These are phyloP conservation scores for Pneumocystis canis DNA, from an alignment of 1,139 yeast genomes.

Conservation along the genomic window DNA sequence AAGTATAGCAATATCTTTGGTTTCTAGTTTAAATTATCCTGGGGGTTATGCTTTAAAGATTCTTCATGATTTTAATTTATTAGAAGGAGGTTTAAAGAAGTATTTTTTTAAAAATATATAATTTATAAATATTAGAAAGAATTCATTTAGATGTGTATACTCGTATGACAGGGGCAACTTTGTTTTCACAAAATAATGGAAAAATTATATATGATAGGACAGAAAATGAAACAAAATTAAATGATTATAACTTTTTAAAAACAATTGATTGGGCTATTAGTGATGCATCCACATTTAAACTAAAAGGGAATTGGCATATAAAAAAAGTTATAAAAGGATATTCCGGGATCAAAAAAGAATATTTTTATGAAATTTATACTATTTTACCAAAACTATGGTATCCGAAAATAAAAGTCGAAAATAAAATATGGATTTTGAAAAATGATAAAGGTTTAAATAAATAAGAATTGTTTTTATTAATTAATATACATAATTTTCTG, in stretches of 20 bases:
- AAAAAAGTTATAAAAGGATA: slow-evolving; percentile 7
- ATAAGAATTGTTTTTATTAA: too few relatives aligned
- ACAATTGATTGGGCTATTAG: slow-evolving; percentile 41
- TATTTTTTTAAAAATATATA: background rate
- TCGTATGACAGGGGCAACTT: slow-evolving; percentile 77
- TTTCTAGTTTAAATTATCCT: slow-evolving; percentile 70
- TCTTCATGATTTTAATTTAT: slow-evolving; percentile 32
- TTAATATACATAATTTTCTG: too few relatives aligned
- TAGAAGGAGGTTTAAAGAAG: slow-evolving; percentile 36
- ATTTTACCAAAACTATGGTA: slow-evolving; percentile 8
- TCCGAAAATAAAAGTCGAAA: background rate
- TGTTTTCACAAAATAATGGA: slow-evolving; percentile 44
- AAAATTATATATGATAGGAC: slow-evolving; percentile 38
- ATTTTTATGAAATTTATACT: background rate
- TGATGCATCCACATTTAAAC: slow-evolving; percentile 24
- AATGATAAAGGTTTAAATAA: background rate
- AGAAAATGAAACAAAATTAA: slow-evolving; percentile 43
- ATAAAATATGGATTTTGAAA: background rate
- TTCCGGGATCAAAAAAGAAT: background rate
- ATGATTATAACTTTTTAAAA: slow-evolving; percentile 34
- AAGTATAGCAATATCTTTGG: slow-evolving; percentile 40
- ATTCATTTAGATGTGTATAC: slow-evolving; percentile 48
- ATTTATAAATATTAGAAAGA: background rate
- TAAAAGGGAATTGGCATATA: slow-evolving; percentile 16
- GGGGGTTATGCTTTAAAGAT: slow-evolving; percentile 62